phyloP scores from a whole-genome alignment of 176 grass and related monocot species.

The Thalia dealbata region DNA sequence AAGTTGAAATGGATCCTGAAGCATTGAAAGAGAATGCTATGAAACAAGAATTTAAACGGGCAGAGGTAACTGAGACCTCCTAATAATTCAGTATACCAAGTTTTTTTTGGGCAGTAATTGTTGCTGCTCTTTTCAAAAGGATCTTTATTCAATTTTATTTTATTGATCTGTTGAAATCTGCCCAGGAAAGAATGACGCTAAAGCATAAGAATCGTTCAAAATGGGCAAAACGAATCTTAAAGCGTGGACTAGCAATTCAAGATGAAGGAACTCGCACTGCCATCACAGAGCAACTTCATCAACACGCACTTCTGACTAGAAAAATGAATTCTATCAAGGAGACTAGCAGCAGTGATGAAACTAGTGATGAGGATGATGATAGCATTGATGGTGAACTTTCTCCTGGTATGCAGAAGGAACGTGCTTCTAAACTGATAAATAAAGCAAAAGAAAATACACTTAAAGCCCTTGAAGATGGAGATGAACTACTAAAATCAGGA shows the following conservation, averaged over 20 bases:
- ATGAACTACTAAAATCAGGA: slow-evolving; percentile 51
- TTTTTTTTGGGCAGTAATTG: slow-evolving; percentile 1
- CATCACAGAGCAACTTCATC: slow-evolving; percentile 64
- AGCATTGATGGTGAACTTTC: slow-evolving; percentile 28
- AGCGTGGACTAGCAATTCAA: slow-evolving; percentile 71
- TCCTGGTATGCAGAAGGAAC: slow-evolving; percentile 21
- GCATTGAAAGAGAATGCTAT: slow-evolving; percentile 54
- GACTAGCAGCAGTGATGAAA: slow-evolving; percentile 57
- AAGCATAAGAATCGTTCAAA: slow-evolving; percentile 88
- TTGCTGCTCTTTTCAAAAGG: neutral
- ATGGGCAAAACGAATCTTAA: slow-evolving; percentile 76
- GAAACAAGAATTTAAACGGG: slow-evolving; percentile 78
- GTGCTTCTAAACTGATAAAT: slow-evolving; percentile 43
- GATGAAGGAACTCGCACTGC: slow-evolving; percentile 86
- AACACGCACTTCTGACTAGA: slow-evolving; percentile 64
- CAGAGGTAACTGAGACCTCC: slow-evolving; percentile 40
- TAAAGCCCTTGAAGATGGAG: slow-evolving; percentile 46
- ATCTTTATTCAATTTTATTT: neutral
- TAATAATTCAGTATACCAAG: slow-evolving; percentile 7
- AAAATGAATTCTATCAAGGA: slow-evolving; percentile 85
- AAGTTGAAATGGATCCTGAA: slow-evolving; percentile 67
- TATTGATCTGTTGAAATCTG: neutral
- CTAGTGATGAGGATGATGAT: slow-evolving; percentile 44
- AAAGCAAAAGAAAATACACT: slow-evolving; percentile 68
- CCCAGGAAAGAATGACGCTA: slow-evolving; percentile 76